These are phyloP conservation scores for Dactylis glomerata DNA, from an alignment of 176 grass and related monocot species.

Conservation along the genomic window DNA sequence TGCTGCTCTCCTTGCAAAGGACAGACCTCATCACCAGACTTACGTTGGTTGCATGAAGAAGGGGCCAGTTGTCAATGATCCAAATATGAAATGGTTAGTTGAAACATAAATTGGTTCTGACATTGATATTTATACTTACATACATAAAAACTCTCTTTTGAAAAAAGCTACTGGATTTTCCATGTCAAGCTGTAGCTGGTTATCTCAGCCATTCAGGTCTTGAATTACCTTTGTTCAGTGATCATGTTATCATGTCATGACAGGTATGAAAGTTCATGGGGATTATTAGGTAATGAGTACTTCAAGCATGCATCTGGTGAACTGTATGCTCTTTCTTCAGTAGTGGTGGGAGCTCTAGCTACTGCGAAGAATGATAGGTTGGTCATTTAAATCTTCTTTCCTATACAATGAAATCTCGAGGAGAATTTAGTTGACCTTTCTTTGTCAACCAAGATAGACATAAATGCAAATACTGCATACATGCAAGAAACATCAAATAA, in stretches of 20 bases:
- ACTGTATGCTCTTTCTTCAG: conserved; percentile 84
- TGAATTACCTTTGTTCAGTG: too few species aligned
- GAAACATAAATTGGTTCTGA: conserved; percentile 20
- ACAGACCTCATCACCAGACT: conserved; percentile 62
- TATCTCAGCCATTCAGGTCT: too few species aligned
- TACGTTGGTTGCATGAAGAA: conserved; percentile 99
- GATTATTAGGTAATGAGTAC: conserved; percentile 85
- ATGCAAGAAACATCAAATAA: background rate
- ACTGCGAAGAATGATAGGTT: conserved; percentile 81
- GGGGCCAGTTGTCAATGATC: conserved; percentile 91
- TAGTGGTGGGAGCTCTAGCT: conserved; percentile 69
- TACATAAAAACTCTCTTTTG: background rate
- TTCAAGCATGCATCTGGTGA: conserved; percentile 80
- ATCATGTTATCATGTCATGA: conserved; percentile 13
- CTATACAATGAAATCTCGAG: background rate
- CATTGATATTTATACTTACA: conserved; percentile 15
- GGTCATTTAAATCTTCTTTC: conserved; percentile 15
- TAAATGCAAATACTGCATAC: background rate
- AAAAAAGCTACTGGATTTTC: background rate
- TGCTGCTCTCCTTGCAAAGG: conserved; percentile 88
- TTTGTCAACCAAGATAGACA: background rate
- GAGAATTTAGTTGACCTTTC: conserved; percentile 12
- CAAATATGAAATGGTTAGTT: conserved; percentile 83
- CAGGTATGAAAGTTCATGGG: conserved; percentile 93
- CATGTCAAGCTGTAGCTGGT: background rate